A percentile compares a stretch with the other conserved stretches of the same genome.
Evolutionary conservation across 768 basidiomycete genomes (phyloP).

Genomic region (Podaxis sp.): DNA sequence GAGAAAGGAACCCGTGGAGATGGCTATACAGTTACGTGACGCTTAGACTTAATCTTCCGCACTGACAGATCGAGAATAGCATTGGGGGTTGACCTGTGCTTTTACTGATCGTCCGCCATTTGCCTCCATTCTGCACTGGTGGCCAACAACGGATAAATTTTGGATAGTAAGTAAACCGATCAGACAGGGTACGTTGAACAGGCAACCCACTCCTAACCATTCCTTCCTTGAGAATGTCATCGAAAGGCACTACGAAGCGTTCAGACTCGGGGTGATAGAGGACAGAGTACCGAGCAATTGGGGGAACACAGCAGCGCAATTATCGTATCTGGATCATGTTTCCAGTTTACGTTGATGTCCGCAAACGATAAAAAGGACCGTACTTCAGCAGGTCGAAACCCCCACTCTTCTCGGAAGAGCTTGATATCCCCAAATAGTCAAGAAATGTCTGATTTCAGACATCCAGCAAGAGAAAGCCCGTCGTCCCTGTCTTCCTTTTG

Average conservation of each 20-base stretch:
- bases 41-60: slow-evolving; percentile 50
- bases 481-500: slow-evolving; percentile 52
- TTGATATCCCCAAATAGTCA: slow-evolving; percentile 42
- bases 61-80: slow-evolving; percentile 59
- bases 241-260: slow-evolving; percentile 42
- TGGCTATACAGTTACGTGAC: slow-evolving; percentile 20
- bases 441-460: background rate
- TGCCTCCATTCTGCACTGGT: slow-evolving; percentile 35
- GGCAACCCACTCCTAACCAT: slow-evolving; percentile 35
- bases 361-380: background rate
- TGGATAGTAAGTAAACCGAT: no score
- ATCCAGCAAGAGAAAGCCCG: background rate
- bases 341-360: background rate
- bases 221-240: slow-evolving; percentile 49
- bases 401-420: slow-evolving; percentile 55
- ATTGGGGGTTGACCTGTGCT: slow-evolving; percentile 48
- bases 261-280: no score
- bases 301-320: no score
- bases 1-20: background rate
- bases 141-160: background rate
- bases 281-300: no score
- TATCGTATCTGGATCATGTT: slow-evolving; percentile 39
- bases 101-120: slow-evolving; percentile 52
- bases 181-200: background rate
- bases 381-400: slow-evolving; percentile 41